These are phyloP conservation scores for Cercophora scortea DNA, from an alignment of 495 filamentous ascomycete genomes.

Conservation along the genomic window DNA sequence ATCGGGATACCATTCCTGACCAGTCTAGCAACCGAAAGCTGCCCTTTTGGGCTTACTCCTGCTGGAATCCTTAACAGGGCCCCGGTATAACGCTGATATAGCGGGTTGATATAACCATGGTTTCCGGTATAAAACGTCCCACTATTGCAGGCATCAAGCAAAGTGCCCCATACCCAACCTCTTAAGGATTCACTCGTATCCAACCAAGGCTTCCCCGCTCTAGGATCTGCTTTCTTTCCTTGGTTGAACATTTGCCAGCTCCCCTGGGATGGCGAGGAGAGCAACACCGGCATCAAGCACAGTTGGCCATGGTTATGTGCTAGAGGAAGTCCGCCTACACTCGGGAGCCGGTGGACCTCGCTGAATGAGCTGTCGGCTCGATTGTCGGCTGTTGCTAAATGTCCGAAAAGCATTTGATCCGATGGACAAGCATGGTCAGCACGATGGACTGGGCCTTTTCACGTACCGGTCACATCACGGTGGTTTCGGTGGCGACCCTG, in stretches of 20 bases:
- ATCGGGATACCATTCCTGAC: not conserved
- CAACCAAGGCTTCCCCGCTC: constrained; percentile 1
- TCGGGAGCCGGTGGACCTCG: no score
- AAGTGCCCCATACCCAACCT: not conserved
- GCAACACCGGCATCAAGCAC: no score
- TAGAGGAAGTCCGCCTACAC: no score
- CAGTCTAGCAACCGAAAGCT: not conserved
- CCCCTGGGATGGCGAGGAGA: not conserved
- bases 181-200: not conserved
- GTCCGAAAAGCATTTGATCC: no score
- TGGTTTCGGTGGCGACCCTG: no score
- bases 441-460: no score
- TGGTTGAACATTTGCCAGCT: not conserved
- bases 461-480: no score
- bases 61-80: constrained; percentile 3
- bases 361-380: no score
- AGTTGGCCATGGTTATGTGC: no score
- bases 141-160: constrained; percentile 7
- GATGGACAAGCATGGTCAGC: no score
- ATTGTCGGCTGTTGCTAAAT: no score
- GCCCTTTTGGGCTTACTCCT: constrained; percentile 1
- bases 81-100: constrained; percentile 10
- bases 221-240: not conserved
- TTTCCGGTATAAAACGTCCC: constrained; percentile 11
- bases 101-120: constrained; percentile 11